Base-by-base conservation (phyloP, 2,329 filamentous ascomycete genomes). In the Epichloe uncinata region DNA sequence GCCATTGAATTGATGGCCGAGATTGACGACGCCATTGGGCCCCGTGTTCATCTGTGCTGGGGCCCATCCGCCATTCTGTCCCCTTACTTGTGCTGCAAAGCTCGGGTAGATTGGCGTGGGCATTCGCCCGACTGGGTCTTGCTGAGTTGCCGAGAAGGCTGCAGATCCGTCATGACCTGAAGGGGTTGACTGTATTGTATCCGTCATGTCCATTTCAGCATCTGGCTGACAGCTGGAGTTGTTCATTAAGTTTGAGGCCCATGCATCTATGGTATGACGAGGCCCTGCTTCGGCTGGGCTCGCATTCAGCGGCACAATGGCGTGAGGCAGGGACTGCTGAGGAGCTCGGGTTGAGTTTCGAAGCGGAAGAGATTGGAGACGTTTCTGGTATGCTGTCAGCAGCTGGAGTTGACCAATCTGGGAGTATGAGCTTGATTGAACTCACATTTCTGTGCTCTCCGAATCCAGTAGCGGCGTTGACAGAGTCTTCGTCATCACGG, bases 91-190 rank as follows among this genome's bases (percentile, higher is more conserved):
- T 2, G 71, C 70, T 1, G 74, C 73, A 57, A 81, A 81, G 47
- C 65, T 76, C 52, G 74, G 73, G 55, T 79, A 73, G n/a, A 80
- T 79, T 2, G 77, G 77, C 2, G 78, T 80, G 2, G 77, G 77
- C 62, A 80, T 73, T 45, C 77, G 74, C 51, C 70, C 69, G 18
- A 66, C 66, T 43, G 66, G 26, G 26, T 50, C 36, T 11, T 52
- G 43, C 20, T 43, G 34, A 42, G 40, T 35, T 34, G 35, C 41
- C 8, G 45, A 22, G 8, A 37, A n/a, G 7, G 11, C 33, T 45
- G 26, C 47, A 16, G 56, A 55, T 45, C 57, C 59, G 49, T 53
- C 52, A 30, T 57, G 55, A 48, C 50, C 48, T 26, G 56, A 49
- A 50, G 55, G 51, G 18, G 48, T 16, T 9, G 54, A 52, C 16